These are phyloP conservation scores for Aurantiochytrium sp. DNA, from an alignment of 108 stramenopile species.

Conservation along the genomic window DNA sequence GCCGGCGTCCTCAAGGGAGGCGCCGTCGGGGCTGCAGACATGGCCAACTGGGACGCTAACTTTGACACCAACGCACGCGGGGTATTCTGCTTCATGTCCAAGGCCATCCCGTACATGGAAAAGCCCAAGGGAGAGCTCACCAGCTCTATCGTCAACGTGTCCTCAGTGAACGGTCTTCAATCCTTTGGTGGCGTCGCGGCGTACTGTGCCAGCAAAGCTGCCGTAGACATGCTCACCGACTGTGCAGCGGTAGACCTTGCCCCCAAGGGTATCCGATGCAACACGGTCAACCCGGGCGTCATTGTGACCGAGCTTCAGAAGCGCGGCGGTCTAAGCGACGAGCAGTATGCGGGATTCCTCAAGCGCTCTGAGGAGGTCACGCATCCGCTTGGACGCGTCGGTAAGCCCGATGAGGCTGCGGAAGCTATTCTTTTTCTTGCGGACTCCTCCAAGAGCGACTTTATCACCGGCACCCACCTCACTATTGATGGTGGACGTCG, in stretches of 20 bases:
- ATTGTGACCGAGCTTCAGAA: background rate
- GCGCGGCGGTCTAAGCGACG: background rate
- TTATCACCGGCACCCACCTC: slow-evolving; percentile 6
- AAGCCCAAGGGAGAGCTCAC: background rate
- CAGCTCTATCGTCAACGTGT: background rate
- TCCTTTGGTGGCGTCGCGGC: background rate
- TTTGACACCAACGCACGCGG: background rate
- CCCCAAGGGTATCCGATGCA: background rate
- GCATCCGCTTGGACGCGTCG: slow-evolving; percentile 6
- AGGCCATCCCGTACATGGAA: background rate
- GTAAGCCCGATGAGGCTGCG: background rate
- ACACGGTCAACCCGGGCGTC: slow-evolving; percentile 5
- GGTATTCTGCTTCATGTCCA: background rate
- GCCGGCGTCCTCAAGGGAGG: slow-evolving; percentile 8
- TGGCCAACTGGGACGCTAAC: background rate
- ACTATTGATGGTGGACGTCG: background rate
- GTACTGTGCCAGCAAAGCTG: slow-evolving; percentile 6
- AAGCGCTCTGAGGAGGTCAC: background rate
- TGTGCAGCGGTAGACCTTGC: background rate
- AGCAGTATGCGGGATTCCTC: background rate
- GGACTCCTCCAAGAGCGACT: background rate
- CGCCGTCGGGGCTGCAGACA: background rate
- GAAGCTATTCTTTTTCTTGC: background rate
- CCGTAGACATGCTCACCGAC: background rate
- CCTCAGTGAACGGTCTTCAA: background rate